Evolutionary conservation across 257 asterid genomes (phyloP).

Genomic region (Salvia splendens): DNA sequence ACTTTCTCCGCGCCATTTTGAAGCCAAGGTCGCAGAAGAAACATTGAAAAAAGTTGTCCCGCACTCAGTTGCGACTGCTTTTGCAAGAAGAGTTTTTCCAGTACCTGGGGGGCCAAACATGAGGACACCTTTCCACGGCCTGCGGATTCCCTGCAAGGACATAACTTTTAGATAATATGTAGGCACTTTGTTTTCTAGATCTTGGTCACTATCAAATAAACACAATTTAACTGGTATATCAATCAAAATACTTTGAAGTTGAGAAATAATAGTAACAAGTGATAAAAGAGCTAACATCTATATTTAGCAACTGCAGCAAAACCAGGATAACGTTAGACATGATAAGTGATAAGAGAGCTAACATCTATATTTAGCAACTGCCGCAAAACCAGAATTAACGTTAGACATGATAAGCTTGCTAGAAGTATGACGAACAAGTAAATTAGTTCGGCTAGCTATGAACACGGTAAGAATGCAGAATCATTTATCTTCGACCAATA

Average conservation of each 20-base stretch:
- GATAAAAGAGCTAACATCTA: neutral
- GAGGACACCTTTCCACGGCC: slow-evolving; percentile 99
- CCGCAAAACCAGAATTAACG: neutral
- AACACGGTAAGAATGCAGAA: slow-evolving; percentile 14
- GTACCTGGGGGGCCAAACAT: slow-evolving; percentile 99
- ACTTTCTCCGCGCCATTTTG: slow-evolving; percentile 99
- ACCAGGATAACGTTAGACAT: neutral
- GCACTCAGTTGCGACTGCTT: slow-evolving; percentile 99
- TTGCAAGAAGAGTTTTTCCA: slow-evolving; percentile 97
- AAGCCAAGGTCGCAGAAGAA: slow-evolving; percentile 98
- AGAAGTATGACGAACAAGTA: slow-evolving; percentile 10
- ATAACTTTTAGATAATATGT: slow-evolving; percentile 17
- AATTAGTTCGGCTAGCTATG: slow-evolving; percentile 8
- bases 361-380: neutral
- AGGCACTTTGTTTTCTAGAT: neutral
- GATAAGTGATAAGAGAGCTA: slow-evolving; percentile 1
- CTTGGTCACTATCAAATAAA: slow-evolving; percentile 1
- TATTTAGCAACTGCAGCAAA: neutral
- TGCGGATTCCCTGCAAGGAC: slow-evolving; percentile 83
- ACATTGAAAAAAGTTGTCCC: slow-evolving; percentile 98
- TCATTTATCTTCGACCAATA: slow-evolving; percentile 28
- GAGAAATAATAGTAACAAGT: neutral
- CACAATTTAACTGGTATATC: neutral
- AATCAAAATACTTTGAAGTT: slow-evolving; percentile 4
- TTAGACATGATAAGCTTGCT: neutral